Conservation (phyloP, 176 grass and related monocot species). For the Bonia amplexicaulis region DNA sequence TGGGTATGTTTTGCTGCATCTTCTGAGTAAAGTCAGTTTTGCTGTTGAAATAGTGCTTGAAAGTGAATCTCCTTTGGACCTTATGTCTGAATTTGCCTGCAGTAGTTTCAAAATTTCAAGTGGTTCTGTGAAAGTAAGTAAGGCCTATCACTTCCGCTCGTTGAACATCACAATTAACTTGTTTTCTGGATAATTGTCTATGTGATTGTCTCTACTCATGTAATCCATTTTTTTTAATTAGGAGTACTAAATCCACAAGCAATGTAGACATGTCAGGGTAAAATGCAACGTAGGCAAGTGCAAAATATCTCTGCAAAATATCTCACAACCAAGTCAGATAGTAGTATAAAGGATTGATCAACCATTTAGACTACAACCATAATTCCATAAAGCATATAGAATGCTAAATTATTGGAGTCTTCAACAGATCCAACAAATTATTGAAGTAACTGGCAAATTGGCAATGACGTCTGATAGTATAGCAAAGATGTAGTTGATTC, state of each 20-base stretch:
- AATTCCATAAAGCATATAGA: neutral
- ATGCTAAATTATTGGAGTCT: neutral
- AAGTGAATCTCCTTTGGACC: neutral
- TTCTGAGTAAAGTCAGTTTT: neutral
- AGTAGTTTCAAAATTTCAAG: neutral
- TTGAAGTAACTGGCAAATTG: neutral
- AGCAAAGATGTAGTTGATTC: slow-evolving; percentile 1
- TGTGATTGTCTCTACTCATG: neutral
- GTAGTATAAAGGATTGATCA: neutral
- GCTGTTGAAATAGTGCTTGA: neutral
- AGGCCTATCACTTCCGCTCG: neutral
- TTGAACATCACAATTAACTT: no score
- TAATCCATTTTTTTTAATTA: slow-evolving; percentile 8
- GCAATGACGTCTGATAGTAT: neutral
- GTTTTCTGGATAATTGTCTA: neutral
- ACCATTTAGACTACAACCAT: neutral
- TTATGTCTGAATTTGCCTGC: neutral
- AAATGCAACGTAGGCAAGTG: neutral
- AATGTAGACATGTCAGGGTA: neutral
- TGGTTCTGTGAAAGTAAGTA: neutral
- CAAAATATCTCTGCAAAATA: neutral
- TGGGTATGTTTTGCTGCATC: slow-evolving; percentile 44
- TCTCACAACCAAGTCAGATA: neutral
- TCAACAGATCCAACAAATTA: neutral
- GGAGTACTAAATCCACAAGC: neutral